These are phyloP conservation scores for Clitocybe nebularis DNA, from an alignment of 1,284 basidiomycete genomes.

Conservation along the genomic window DNA sequence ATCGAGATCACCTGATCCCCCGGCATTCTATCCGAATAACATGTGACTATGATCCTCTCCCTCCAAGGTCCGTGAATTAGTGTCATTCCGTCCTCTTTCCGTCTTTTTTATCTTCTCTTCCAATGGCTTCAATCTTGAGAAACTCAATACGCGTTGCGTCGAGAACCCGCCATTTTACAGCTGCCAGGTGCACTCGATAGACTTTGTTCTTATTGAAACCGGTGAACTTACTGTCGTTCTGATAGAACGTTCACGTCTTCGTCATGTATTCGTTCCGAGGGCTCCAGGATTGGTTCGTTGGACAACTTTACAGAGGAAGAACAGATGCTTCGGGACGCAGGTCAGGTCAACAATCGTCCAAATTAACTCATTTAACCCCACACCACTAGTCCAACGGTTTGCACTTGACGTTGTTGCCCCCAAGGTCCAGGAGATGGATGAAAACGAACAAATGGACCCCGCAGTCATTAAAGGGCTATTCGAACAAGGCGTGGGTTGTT, in stretches of 20 bases:
- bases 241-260: constrained; percentile 29
- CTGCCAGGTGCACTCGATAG: constrained; percentile 1
- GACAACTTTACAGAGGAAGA: constrained; percentile 90
- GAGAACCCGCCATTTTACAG: not conserved
- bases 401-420: constrained; percentile 88
- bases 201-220: too few species aligned
- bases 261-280: constrained; percentile 28
- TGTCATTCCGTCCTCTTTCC: not conserved
- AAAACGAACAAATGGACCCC: constrained; percentile 94
- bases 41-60: not conserved
- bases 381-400: constrained; percentile 73
- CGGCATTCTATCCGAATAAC: not conserved
- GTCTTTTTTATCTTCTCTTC: not conserved
- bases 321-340: constrained; percentile 84
- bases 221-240: too few species aligned
- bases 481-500: constrained; percentile 81
- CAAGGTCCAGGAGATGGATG: constrained; percentile 96
- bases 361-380: constrained; percentile 1
- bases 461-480: constrained; percentile 87
- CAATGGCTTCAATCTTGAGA: constrained; percentile 7
- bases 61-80: too few species aligned
- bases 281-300: constrained; percentile 50
- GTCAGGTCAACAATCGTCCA: too few species aligned
- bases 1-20: not conserved
- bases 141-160: constrained; percentile 1